Base-by-base conservation (phyloP, 192 early-diverging fungal genomes). In the Pecoramyces ruminantium region DNA sequence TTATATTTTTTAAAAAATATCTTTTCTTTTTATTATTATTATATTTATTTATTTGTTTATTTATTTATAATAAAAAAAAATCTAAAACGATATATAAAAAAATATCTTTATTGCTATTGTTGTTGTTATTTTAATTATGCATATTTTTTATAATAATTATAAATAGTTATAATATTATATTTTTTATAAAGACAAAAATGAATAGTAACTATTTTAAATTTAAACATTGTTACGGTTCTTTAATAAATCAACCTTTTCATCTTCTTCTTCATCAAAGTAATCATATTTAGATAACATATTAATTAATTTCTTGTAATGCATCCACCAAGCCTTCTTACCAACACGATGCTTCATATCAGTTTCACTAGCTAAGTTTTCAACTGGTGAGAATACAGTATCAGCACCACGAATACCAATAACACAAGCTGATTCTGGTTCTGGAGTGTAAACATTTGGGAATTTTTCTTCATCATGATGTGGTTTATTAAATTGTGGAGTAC, bases 351-450 rank as follows among this genome's bases (percentile, higher is more conserved):
- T 90, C 80, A 87, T 92, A 85, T 99, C 95, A 0, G 95, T 95
- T 38, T 92, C 88, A 28, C 82, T 79, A 29, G 92, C 82, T 14
- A 95, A 86, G n/a, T 91, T 86, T 81, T 83, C 80, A 18, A 95
- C 87, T 16, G 94, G 92, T 18, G 92, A 92, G 81, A 93, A 95
- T 34, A 87, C 84, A 34, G 96, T 90, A 30, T 90, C 86, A 28
- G 91, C 89, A 27, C 96, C 96, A 21, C 87, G 83, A 58, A 99
- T 90, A 40, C 97, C 97, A 78, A 96, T 92, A 16, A 97, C 92
- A 30, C 85, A 86, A 25, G 92, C 91, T 38, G 94, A 90, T 14
- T 89, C 87, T 11, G 87, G 83, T 13, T 84, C 82, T 42, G 84
- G 86, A 58, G 88, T 89, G 85, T 91, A 93, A 25, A 92, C 91